These are phyloP conservation scores for Arthrinium phaeospermum DNA, from an alignment of 2,329 filamentous ascomycete species.

Conservation along the genomic window DNA sequence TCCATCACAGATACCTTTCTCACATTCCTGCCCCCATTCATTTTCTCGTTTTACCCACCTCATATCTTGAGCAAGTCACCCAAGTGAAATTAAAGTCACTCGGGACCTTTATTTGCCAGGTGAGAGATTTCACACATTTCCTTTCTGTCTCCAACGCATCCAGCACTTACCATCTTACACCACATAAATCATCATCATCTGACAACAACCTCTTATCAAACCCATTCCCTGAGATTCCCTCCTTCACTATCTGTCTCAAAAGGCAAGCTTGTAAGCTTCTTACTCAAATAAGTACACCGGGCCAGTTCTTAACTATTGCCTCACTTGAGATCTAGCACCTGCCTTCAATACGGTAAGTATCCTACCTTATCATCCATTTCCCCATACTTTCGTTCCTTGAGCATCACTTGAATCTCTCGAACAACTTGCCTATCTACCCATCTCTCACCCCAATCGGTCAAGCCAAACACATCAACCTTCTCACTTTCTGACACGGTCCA, in stretches of 20 bases:
- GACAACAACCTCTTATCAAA: neutral
- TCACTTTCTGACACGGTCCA: neutral
- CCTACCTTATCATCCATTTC: neutral
- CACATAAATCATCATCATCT: neutral
- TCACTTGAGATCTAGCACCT: neutral
- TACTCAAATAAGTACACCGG: neutral
- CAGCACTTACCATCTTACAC: neutral
- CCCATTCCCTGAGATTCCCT: too few species aligned
- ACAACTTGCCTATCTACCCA: neutral
- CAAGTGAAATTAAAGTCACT: neutral
- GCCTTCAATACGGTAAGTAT: neutral
- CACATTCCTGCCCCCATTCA: neutral
- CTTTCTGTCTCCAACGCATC: neutral
- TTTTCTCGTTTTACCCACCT: neutral
- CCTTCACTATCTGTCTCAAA: neutral
- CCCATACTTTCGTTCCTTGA: neutral
- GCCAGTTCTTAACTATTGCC: neutral
- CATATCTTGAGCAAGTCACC: neutral
- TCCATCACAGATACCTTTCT: neutral
- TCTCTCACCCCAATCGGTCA: neutral
- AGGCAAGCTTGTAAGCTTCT: neutral
- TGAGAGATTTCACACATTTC: neutral
- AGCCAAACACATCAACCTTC: too few species aligned
- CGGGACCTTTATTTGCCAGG: neutral
- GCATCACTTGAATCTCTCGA: neutral